phyloP scores from a whole-genome alignment of 2,329 filamentous ascomycete species.

The Claviceps sp. region DNA sequence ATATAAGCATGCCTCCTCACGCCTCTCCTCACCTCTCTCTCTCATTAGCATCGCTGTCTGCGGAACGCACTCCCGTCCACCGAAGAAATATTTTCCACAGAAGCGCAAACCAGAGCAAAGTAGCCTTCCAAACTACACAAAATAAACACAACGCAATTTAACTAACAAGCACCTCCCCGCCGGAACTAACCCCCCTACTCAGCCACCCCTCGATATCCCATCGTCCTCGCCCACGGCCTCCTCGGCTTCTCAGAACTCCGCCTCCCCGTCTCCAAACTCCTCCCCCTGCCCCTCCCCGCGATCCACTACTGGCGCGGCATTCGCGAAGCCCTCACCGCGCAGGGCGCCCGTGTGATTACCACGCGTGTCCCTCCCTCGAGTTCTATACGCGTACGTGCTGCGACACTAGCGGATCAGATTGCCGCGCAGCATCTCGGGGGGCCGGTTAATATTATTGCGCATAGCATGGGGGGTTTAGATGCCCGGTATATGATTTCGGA shows the following conservation, averaged over 20 bases:
- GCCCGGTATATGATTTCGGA: constrained; percentile 52
- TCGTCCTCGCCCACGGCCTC: constrained; percentile 53
- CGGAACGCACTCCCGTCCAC: too few relatives aligned
- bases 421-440: constrained; percentile 10
- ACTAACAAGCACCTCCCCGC: not conserved
- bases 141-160: not conserved
- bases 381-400: constrained; percentile 46
- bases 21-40: not conserved
- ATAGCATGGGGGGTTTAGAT: constrained; percentile 55
- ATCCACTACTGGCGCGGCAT: constrained; percentile 56
- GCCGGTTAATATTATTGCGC: constrained; percentile 59
- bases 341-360: constrained; percentile 42
- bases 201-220: constrained; percentile 45
- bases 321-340: constrained; percentile 38
- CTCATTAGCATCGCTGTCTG: not conserved
- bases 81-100: too few relatives aligned
- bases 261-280: constrained; percentile 41
- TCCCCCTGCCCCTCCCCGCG: constrained; percentile 36
- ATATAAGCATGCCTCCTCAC: not conserved
- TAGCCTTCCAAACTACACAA: too few relatives aligned
- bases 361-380: constrained; percentile 48
- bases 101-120: too few relatives aligned
- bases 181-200: not conserved
- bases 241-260: constrained; percentile 48
- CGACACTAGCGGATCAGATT: constrained; percentile 42